Evolutionary conservation across 2,329 filamentous ascomycete species (phyloP).

Genomic region (Aspergillus luchuensis): DNA sequence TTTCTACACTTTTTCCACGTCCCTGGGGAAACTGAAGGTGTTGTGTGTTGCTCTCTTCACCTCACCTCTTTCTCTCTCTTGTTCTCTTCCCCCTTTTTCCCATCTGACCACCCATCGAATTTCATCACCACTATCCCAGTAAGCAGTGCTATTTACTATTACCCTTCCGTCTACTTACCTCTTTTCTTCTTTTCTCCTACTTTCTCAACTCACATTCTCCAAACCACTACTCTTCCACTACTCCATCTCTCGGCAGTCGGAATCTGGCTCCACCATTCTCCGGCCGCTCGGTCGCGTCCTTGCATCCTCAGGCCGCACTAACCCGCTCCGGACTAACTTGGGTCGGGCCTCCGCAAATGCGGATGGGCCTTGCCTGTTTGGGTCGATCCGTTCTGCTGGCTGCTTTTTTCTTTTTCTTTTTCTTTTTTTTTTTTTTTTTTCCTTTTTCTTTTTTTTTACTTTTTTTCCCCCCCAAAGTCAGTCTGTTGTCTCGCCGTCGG

Average conservation of each 20-base stretch:
- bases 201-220: not conserved
- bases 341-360: conserved; percentile 19
- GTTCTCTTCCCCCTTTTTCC: not conserved
- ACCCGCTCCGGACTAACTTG: conserved; percentile 20
- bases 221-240: not conserved
- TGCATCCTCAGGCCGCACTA: conserved; percentile 16
- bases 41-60: not conserved
- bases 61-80: not conserved
- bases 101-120: not conserved
- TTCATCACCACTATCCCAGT: no score
- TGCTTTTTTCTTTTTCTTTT: no score
- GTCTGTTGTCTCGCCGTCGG: not conserved
- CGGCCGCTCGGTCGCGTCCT: conserved; percentile 22
- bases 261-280: conserved; percentile 22
- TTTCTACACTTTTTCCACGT: not conserved
- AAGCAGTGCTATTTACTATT: not conserved
- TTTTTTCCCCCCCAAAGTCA: not conserved
- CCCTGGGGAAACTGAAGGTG: not conserved
- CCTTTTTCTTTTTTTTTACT: no score
- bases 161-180: not conserved
- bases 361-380: not conserved
- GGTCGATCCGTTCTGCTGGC: conserved; percentile 1
- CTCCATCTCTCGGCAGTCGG: conserved; percentile 23
- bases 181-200: not conserved
- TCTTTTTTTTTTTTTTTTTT: no score